phyloP scores from a whole-genome alignment of 345 rosid genomes.

The Pistacia atlantica region DNA sequence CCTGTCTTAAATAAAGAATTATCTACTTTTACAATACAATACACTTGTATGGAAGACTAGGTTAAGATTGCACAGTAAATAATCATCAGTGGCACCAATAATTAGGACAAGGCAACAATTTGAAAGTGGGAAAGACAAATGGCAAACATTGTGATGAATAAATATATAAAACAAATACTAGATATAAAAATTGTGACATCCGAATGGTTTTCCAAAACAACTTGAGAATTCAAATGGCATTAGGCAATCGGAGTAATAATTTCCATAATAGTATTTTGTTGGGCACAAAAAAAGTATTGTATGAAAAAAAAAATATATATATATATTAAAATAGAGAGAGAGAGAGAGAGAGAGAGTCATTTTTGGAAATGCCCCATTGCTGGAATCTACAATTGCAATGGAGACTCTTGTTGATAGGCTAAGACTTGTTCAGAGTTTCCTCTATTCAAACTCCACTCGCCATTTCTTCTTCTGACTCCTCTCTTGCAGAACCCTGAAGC shows the following conservation, averaged over 20 bases:
- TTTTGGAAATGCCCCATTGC: constrained; percentile 26
- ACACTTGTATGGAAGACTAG: not conserved
- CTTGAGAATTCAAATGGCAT: constrained; percentile 19
- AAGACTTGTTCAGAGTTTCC: constrained; percentile 37
- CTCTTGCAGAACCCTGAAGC: constrained; percentile 1
- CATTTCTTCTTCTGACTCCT: not conserved
- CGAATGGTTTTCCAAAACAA: constrained; percentile 19
- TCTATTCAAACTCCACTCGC: constrained; percentile 32
- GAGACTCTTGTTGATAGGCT: constrained; percentile 21
- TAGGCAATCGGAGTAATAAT: constrained; percentile 37
- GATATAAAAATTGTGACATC: constrained; percentile 11
- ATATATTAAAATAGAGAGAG: constrained; percentile 25
- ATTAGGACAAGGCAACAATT: constrained; percentile 52
- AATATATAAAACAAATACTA: not conserved
- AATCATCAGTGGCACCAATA: constrained; percentile 47
- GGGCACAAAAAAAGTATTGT: constrained; percentile 28
- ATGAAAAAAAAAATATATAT: not conserved
- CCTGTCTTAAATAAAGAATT: not conserved
- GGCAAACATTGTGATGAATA: constrained; percentile 17
- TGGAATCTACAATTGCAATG: constrained; percentile 29
- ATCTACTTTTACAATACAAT: too few relatives aligned
- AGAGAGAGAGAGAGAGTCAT: constrained; percentile 39
- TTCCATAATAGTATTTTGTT: constrained; percentile 29
- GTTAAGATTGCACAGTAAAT: constrained; percentile 21
- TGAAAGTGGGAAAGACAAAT: constrained; percentile 26